Conservation (phyloP, 1,139 yeast genomes). For the Protomyces pachydermus region DNA sequence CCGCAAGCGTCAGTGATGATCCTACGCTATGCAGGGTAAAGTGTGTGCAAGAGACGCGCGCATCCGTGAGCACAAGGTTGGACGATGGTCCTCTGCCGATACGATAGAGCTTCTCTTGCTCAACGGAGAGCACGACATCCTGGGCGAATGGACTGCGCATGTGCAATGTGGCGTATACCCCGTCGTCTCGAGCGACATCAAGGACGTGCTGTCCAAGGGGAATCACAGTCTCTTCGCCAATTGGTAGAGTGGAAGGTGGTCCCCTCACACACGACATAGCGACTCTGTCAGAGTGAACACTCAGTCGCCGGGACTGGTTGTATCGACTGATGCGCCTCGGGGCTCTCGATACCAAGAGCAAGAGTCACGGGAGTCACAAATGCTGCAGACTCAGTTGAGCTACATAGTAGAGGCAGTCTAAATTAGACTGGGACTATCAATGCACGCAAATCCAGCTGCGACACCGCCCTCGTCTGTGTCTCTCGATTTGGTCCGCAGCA, state of each 20-base stretch:
- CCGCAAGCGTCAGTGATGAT: neutral
- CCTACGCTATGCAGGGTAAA: slow-evolving; percentile 20
- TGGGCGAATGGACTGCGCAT: neutral
- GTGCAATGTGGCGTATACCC: neutral
- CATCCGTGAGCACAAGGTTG: slow-evolving; percentile 4
- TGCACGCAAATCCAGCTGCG: slow-evolving; percentile 97
- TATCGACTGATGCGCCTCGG: neutral
- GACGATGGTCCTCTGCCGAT: neutral
- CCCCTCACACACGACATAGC: neutral
- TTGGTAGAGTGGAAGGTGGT: neutral
- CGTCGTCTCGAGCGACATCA: neutral
- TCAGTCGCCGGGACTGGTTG: neutral
- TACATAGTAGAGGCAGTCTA: neutral
- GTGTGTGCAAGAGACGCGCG: slow-evolving; percentile 10
- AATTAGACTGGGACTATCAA: slow-evolving; percentile 47
- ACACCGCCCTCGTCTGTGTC: slow-evolving; percentile 95
- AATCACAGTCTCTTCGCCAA: neutral
- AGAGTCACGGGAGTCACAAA: neutral
- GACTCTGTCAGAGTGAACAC: neutral
- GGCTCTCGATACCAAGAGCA: too few relatives aligned
- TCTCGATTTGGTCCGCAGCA: slow-evolving; percentile 80
- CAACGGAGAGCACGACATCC: neutral
- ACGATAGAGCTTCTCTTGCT: neutral
- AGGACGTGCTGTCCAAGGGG: neutral
- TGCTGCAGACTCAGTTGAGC: neutral